phyloP scores from a whole-genome alignment of 73 alveolate species.

The Tetrahymena elliotti region DNA sequence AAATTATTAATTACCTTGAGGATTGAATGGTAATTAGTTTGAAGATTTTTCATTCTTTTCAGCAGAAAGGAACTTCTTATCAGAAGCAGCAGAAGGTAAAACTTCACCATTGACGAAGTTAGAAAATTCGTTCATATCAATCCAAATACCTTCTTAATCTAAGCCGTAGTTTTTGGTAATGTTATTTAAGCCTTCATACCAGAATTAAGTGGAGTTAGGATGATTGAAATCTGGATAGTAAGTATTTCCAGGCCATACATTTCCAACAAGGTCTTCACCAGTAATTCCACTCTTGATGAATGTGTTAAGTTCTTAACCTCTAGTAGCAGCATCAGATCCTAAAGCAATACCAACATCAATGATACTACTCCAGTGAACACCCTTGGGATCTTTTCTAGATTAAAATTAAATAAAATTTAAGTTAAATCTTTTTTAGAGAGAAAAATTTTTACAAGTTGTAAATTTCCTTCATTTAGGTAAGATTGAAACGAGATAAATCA shows the following conservation, averaged over 20 bases:
- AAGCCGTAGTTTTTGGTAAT: slow-evolving; percentile 43
- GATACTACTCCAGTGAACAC: slow-evolving; percentile 65
- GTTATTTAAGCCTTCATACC: slow-evolving; percentile 53
- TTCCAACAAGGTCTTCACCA: slow-evolving; percentile 31
- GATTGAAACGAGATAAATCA: slow-evolving; percentile 16
- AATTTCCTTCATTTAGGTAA: slow-evolving; percentile 29
- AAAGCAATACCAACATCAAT: slow-evolving; percentile 65
- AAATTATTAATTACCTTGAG: neutral
- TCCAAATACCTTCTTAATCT: slow-evolving; percentile 64
- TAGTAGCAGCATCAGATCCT: slow-evolving; percentile 8
- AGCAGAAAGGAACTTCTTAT: slow-evolving; percentile 1
- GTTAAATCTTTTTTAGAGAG: neutral
- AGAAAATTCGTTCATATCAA: slow-evolving; percentile 80
- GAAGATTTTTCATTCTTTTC: neutral
- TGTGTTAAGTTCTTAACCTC: slow-evolving; percentile 48
- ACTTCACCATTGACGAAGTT: slow-evolving; percentile 45
- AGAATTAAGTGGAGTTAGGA: slow-evolving; percentile 63
- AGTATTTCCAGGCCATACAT: slow-evolving; percentile 79
- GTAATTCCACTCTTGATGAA: slow-evolving; percentile 54
- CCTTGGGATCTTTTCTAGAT: slow-evolving; percentile 12
- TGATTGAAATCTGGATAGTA: slow-evolving; percentile 65
- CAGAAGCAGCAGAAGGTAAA: slow-evolving; percentile 4
- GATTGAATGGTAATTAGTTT: neutral
- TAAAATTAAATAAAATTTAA: neutral
- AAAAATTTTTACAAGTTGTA: neutral